Conservation (phyloP, 148 eudicot species). For the Mesembryanthemum crystallinum region DNA sequence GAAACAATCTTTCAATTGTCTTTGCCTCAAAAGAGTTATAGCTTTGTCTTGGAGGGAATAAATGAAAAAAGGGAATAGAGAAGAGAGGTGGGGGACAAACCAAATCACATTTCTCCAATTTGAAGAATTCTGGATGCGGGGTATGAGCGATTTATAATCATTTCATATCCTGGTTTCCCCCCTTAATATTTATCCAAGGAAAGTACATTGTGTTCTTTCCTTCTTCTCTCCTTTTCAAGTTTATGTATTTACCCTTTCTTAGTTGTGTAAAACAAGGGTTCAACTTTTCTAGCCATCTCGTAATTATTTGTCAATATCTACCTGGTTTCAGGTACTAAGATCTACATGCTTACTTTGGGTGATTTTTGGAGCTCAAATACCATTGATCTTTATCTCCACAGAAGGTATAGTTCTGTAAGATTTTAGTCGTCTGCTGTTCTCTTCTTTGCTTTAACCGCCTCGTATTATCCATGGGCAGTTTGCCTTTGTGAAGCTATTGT, state of each 20-base stretch:
- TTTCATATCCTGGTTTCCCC: not conserved
- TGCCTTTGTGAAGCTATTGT: not conserved
- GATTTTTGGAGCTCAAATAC: conserved; percentile 95
- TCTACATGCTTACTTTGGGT: conserved; percentile 76
- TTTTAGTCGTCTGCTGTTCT: conserved; percentile 4
- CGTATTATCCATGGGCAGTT: not conserved
- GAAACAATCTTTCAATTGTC: not conserved
- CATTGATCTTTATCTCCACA: conserved; percentile 85
- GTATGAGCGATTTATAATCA: not conserved
- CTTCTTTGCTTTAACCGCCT: not conserved
- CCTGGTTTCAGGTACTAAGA: conserved; percentile 62
- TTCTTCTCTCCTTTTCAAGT: not conserved
- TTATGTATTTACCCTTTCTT: not conserved
- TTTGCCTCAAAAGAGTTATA: not conserved
- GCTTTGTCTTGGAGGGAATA: not conserved
- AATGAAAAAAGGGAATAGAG: too few relatives aligned
- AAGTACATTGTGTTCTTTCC: not conserved
- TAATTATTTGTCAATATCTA: not conserved
- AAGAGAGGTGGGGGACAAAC: not conserved
- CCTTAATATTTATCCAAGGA: not conserved
- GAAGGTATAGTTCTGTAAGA: conserved; percentile 47
- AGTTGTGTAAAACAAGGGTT: conserved; percentile 1
- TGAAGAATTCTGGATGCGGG: not conserved
- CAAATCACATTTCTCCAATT: not conserved
- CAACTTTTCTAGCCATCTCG: not conserved